A percentile compares a stretch with the other conserved stretches of the same genome.
Evolutionary conservation across 2,329 filamentous ascomycete species (phyloP).

Genomic region (Fusarium sororula): DNA sequence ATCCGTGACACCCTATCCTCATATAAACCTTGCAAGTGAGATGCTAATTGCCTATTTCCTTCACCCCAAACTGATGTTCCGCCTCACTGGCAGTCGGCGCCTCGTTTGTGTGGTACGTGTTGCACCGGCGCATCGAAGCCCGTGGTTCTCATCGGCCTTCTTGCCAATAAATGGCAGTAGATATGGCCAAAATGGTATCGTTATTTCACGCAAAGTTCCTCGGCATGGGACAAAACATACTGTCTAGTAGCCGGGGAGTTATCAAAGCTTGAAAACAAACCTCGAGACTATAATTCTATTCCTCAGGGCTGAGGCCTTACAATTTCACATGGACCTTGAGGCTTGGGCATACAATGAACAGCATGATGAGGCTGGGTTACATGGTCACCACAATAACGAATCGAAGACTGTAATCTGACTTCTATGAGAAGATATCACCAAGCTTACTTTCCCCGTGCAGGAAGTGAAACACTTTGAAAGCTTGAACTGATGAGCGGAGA

Average conservation of each 20-base stretch:
- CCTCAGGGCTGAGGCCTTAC: background rate
- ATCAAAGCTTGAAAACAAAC: background rate
- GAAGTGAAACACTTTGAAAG: background rate
- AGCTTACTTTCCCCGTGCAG: background rate
- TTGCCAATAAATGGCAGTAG: background rate
- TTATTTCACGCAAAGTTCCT: background rate
- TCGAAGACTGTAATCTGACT: background rate
- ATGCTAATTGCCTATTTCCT: slow-evolving; percentile 3
- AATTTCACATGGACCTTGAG: background rate
- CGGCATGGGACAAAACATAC: background rate
- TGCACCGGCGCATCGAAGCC: background rate
- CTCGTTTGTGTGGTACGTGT: background rate
- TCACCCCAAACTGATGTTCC: slow-evolving; percentile 4
- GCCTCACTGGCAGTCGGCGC: background rate
- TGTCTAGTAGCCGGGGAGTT: background rate
- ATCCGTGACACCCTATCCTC: slow-evolving; percentile 35
- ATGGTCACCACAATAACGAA: background rate
- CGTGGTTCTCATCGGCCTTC: background rate
- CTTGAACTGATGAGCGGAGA: background rate
- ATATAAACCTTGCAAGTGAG: slow-evolving; percentile 6
- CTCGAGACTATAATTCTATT: background rate
- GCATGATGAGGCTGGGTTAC: background rate
- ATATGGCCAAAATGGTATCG: background rate
- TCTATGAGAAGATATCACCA: background rate
- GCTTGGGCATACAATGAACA: background rate